A percentile compares a stretch with the other conserved stretches of the same genome.
These are phyloP conservation scores for Oryza meyeriana DNA, from an alignment of 176 grass and related monocot genomes.

Conservation along the genomic window DNA sequence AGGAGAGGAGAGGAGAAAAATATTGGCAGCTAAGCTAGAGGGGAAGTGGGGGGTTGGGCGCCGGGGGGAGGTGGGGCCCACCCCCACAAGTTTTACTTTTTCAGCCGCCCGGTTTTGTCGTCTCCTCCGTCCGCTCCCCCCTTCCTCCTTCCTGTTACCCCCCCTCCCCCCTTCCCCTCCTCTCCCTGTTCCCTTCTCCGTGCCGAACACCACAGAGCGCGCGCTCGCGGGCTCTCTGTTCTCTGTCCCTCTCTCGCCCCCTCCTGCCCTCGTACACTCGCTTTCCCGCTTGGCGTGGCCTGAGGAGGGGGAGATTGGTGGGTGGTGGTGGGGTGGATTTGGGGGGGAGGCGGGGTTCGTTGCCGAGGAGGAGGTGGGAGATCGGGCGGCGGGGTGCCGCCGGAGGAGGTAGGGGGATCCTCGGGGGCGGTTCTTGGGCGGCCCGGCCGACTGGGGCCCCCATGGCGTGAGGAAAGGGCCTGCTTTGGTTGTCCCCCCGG, in stretches of 20 bases:
- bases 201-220: not conserved
- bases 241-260: not conserved
- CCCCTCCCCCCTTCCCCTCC: not conserved
- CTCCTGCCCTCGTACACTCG: not conserved
- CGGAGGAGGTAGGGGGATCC: constrained; percentile 16
- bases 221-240: not conserved
- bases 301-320: not conserved
- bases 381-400: constrained; percentile 6
- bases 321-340: constrained; percentile 18
- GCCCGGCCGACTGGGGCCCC: not conserved
- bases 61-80: constrained; percentile 20
- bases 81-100: constrained; percentile 57
- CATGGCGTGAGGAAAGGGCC: constrained; percentile 34
- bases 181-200: not conserved
- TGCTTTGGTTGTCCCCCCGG: not conserved
- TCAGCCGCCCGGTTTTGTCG: constrained; percentile 74
- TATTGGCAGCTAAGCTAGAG: constrained; percentile 11
- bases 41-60: constrained; percentile 19
- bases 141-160: not conserved
- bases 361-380: constrained; percentile 3
- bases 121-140: constrained; percentile 60
- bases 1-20: not conserved
- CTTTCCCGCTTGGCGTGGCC: not conserved
- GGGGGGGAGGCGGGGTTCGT: not conserved
- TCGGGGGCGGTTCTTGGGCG: not conserved